A percentile compares a stretch with the other conserved stretches of the same genome.
Conservation (phyloP, 257 asterid species). For the Solanum chaucha region DNA sequence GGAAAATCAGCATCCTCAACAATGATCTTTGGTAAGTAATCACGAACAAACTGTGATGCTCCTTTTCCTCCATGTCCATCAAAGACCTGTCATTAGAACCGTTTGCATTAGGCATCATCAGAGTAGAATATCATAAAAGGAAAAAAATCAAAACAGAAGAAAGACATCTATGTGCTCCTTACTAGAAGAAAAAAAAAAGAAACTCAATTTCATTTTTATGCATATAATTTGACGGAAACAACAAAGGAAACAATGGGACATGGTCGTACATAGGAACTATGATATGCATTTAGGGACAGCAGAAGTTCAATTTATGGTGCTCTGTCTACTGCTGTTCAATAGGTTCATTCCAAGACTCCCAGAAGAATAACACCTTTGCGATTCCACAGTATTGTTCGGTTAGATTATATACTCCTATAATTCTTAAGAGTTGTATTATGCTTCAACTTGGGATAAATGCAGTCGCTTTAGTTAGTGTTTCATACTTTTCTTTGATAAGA, state of each 20-base stretch:
- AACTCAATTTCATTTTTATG: neutral
- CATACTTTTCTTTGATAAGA: neutral
- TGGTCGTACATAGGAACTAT: neutral
- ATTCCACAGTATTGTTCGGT: neutral
- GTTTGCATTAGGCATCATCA: constrained; percentile 4
- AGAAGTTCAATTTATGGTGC: neutral
- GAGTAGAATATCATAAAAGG: neutral
- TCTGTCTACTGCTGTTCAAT: neutral
- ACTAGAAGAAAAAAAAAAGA: neutral
- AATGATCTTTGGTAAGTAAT: constrained; percentile 68
- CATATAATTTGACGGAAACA: neutral
- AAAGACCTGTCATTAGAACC: constrained; percentile 55
- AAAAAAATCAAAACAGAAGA: neutral
- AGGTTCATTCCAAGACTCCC: neutral
- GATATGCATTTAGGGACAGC: neutral
- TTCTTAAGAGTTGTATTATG: neutral
- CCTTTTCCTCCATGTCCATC: constrained; percentile 94
- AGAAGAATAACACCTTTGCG: neutral
- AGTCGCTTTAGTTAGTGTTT: neutral
- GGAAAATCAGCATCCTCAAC: constrained; percentile 86
- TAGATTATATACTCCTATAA: neutral
- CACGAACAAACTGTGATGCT: constrained; percentile 86
- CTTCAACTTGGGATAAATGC: neutral
- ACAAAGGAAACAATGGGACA: neutral
- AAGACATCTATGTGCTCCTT: neutral